A percentile compares a stretch with the other conserved stretches of the same genome.
These are phyloP conservation scores for Eragrostis nindensis DNA, from an alignment of 176 grass and related monocot genomes.

Conservation along the genomic window DNA sequence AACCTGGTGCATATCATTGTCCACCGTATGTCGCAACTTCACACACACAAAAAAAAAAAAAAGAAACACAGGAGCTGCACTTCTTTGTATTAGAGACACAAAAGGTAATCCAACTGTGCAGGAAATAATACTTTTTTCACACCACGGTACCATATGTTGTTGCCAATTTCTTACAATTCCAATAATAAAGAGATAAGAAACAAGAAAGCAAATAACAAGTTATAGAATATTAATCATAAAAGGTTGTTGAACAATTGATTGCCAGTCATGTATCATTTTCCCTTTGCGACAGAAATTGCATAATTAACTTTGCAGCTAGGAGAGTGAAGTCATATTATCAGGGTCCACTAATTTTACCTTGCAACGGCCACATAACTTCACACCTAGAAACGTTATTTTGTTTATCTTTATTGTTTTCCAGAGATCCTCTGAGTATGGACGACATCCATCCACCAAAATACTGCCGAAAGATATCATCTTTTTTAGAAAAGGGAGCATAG, in stretches of 20 bases:
- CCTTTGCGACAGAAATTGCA: not conserved
- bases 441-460: constrained; percentile 89
- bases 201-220: not conserved
- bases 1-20: too few relatives aligned
- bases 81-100: too few relatives aligned
- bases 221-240: too few relatives aligned
- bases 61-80: too few relatives aligned
- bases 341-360: constrained; percentile 54
- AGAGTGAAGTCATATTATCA: not conserved
- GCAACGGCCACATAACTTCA: constrained; percentile 83
- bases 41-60: too few relatives aligned
- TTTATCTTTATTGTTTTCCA: constrained; percentile 92
- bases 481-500: constrained; percentile 22
- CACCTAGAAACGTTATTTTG: constrained; percentile 75
- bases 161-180: not conserved
- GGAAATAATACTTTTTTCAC: too few relatives aligned
- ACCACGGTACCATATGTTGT: not conserved
- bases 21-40: too few relatives aligned
- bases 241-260: not conserved
- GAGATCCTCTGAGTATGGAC: constrained; percentile 81
- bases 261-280: not conserved
- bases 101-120: too few relatives aligned
- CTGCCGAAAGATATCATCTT: constrained; percentile 43
- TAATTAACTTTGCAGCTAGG: not conserved
- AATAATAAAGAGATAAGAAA: not conserved